Evolutionary conservation across 1,284 basidiomycete genomes (phyloP).

Genomic region (Apiotrichum gracile): DNA sequence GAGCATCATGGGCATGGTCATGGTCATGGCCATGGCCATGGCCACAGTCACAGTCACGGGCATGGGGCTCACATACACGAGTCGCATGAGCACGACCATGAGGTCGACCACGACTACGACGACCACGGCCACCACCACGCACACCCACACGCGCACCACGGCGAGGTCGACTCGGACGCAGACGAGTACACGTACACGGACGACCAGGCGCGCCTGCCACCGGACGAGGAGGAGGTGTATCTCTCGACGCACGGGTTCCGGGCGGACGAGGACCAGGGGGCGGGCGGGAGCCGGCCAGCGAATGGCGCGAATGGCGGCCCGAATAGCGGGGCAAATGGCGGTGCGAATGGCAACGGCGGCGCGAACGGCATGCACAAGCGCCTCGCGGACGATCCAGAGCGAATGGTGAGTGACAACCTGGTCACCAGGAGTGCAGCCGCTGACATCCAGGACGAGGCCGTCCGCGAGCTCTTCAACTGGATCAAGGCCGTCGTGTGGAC

Average conservation of each 20-base stretch:
- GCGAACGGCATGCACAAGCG: constrained; percentile 8
- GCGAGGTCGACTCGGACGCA: constrained; percentile 19
- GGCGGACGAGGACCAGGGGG: no score
- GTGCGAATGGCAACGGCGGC: neutral
- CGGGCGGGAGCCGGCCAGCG: neutral
- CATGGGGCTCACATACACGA: no score
- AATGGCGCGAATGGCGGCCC: neutral
- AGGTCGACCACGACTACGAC: constrained; percentile 11
- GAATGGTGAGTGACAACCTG: constrained; percentile 25
- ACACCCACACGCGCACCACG: constrained; percentile 13
- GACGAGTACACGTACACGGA: constrained; percentile 16
- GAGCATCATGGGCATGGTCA: neutral
- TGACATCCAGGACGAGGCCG: constrained; percentile 36
- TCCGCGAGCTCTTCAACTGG: constrained; percentile 46
- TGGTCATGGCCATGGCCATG: no score
- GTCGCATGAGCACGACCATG: neutral
- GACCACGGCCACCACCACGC: constrained; percentile 14
- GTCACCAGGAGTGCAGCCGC: no score
- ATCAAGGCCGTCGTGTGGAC: constrained; percentile 48
- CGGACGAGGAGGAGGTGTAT: neutral
- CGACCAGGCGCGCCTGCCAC: neutral
- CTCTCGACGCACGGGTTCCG: neutral
- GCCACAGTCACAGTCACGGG: no score
- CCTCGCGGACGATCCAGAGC: constrained; percentile 37
- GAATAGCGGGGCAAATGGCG: neutral